phyloP scores from a whole-genome alignment of 495 filamentous ascomycete species.

The Bombardia bombarda region DNA sequence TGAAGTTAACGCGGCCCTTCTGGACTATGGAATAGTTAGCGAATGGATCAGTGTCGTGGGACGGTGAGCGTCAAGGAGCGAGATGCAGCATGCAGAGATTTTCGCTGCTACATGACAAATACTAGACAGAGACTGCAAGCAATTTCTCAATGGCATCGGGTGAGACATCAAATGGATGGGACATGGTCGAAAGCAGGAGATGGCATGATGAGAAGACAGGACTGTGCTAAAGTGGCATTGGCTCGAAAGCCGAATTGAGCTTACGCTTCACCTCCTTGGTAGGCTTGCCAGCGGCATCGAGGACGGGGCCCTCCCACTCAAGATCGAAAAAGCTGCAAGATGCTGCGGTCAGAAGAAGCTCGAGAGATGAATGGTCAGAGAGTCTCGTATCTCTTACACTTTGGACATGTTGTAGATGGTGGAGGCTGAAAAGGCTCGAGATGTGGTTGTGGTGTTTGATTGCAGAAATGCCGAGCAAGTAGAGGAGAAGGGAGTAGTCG shows the following conservation, averaged over 20 bases:
- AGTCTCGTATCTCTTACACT: slow-evolving; percentile 19
- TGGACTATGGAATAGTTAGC: slow-evolving; percentile 61
- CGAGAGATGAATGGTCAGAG: neutral
- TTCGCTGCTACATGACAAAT: too few species aligned
- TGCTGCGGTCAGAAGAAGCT: slow-evolving; percentile 4
- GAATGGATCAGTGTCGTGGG: neutral
- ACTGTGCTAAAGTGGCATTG: too few species aligned
- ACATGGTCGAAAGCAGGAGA: neutral
- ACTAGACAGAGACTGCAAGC: neutral
- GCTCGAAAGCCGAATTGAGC: too few species aligned
- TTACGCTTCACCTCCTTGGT: slow-evolving; percentile 55
- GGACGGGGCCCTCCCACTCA: slow-evolving; percentile 57
- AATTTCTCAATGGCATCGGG: too few species aligned
- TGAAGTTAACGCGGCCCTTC: slow-evolving; percentile 77
- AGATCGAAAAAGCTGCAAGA: slow-evolving; percentile 36
- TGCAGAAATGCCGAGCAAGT: slow-evolving; percentile 16
- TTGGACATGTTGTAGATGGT: slow-evolving; percentile 19
- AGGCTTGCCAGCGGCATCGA: slow-evolving; percentile 46
- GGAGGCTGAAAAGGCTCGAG: slow-evolving; percentile 24
- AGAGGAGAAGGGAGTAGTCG: slow-evolving; percentile 22
- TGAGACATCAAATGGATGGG: neutral
- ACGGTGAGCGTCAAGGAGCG: neutral
- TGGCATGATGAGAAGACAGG: neutral
- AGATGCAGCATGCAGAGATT: neutral
- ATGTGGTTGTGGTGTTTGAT: slow-evolving; percentile 19